These are phyloP conservation scores for Eutrema japonicum DNA, from an alignment of 345 rosid genomes.

Conservation along the genomic window DNA sequence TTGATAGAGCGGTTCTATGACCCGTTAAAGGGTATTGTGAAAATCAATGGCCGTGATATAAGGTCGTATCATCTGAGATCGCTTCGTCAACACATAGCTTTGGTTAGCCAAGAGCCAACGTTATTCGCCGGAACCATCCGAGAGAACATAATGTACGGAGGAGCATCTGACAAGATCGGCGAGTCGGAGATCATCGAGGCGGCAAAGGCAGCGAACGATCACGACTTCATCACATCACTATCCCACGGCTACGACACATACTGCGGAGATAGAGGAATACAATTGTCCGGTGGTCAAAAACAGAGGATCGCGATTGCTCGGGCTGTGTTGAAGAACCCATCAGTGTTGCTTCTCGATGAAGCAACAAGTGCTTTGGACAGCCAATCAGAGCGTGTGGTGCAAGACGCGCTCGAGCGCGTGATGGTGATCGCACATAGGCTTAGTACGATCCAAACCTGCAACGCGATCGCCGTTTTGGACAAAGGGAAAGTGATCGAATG, in stretches of 20 bases:
- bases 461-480: constrained; percentile 55
- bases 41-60: constrained; percentile 59
- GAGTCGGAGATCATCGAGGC: constrained; percentile 62
- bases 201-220: constrained; percentile 60
- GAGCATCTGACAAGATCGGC: constrained; percentile 31
- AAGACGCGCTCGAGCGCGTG: background rate
- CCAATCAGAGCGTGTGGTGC: constrained; percentile 14
- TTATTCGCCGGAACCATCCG: constrained; percentile 63
- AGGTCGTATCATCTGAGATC: constrained; percentile 56
- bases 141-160: constrained; percentile 62
- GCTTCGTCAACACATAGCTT: constrained; percentile 60
- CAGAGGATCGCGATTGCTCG: constrained; percentile 70
- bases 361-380: constrained; percentile 15
- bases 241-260: constrained; percentile 56
- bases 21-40: constrained; percentile 55
- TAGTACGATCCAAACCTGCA: constrained; percentile 46
- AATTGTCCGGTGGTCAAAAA: constrained; percentile 56
- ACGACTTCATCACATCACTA: constrained; percentile 59
- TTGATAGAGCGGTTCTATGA: constrained; percentile 70
- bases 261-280: constrained; percentile 65
- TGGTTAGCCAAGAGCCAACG: constrained; percentile 77
- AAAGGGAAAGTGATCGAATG: constrained; percentile 56
- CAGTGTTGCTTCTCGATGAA: constrained; percentile 28
- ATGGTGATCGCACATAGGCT: constrained; percentile 22
- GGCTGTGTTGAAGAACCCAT: constrained; percentile 59